These are phyloP conservation scores for Pyrus hybrid DNA, from an alignment of 331 rosid genomes.

Conservation along the genomic window DNA sequence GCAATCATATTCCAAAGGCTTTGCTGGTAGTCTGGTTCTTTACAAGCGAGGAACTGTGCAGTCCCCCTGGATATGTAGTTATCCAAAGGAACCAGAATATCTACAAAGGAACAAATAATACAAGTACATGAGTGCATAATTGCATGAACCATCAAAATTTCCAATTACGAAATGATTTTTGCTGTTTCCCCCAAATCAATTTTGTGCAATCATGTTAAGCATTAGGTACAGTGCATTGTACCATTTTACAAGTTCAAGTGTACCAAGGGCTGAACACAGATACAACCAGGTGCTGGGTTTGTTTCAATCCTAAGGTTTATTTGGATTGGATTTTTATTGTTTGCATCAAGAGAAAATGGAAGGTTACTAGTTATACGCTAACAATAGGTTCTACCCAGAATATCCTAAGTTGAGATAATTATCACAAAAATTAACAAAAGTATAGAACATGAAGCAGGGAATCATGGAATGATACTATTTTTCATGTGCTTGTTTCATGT, in stretches of 20 bases:
- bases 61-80: constrained; percentile 91
- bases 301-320: neutral
- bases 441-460: neutral
- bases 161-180: neutral
- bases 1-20: constrained; percentile 92
- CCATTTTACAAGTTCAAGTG: neutral
- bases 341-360: neutral
- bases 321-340: neutral
- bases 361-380: neutral
- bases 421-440: neutral
- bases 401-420: neutral
- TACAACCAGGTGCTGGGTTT: neutral
- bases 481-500: neutral
- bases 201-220: neutral
- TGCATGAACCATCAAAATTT: neutral
- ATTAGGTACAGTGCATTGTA: neutral
- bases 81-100: constrained; percentile 93
- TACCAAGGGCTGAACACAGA: neutral
- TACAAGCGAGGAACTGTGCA: constrained; percentile 71
- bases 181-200: neutral
- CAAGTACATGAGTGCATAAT: neutral
- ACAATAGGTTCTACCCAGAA: neutral
- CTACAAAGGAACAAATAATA: constrained; percentile 27
- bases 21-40: constrained; percentile 83
- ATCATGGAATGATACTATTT: neutral